A percentile compares a stretch with the other conserved stretches of the same genome.
These are phyloP conservation scores for Ammopiptanthus mongolicus DNA, from an alignment of 306 rosid genomes.

Conservation along the genomic window DNA sequence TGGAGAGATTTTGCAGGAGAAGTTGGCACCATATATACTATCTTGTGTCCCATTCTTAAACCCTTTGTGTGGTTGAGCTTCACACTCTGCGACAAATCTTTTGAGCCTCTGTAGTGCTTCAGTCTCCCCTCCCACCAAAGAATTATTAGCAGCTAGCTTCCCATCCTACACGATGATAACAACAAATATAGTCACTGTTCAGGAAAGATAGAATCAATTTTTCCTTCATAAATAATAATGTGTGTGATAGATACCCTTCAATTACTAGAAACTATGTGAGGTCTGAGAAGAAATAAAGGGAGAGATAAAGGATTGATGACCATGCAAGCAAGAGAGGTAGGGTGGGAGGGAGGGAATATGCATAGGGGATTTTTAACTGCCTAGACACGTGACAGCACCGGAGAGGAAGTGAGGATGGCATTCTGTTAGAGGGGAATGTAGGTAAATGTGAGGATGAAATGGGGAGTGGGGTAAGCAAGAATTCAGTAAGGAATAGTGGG, in stretches of 20 bases:
- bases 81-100: constrained; percentile 79
- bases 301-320: too few relatives aligned
- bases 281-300: neutral
- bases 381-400: neutral
- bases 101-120: constrained; percentile 81
- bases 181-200: constrained; percentile 18
- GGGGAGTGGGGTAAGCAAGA: neutral
- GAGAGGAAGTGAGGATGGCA: neutral
- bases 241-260: neutral
- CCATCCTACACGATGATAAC: constrained; percentile 55
- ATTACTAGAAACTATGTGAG: neutral
- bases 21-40: constrained; percentile 86
- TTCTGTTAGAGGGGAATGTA: neutral
- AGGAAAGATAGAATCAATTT: neutral
- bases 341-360: neutral
- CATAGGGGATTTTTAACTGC: neutral
- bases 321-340: neutral
- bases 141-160: constrained; percentile 48
- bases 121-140: constrained; percentile 88
- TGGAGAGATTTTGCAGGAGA: constrained; percentile 95
- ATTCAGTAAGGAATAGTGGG: neutral
- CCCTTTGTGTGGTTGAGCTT: constrained; percentile 67
- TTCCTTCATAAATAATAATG: neutral
- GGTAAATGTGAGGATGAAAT: neutral
- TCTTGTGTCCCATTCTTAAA: constrained; percentile 49